Evolutionary conservation across 352 stramenopile species (phyloP).

Genomic region (Thalassiosira livingstoniorum): DNA sequence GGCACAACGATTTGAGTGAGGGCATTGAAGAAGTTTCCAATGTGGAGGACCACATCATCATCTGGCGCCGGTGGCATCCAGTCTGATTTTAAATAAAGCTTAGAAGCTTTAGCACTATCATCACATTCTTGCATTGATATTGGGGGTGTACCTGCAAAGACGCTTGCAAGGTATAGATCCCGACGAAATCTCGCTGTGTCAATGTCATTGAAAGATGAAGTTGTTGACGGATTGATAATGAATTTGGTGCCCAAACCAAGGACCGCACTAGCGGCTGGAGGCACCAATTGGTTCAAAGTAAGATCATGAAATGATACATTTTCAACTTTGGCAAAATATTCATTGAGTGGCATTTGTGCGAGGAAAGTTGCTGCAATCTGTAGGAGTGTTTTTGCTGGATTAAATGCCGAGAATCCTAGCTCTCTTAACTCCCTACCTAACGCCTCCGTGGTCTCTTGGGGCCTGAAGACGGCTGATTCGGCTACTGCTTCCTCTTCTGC

Average conservation of each 20-base stretch:
- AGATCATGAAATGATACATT: constrained; percentile 28
- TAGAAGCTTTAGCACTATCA: neutral
- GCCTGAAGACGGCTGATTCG: too few relatives aligned
- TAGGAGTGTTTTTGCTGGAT: neutral
- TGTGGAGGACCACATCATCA: neutral
- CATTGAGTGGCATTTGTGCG: neutral
- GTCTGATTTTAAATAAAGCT: constrained; percentile 17
- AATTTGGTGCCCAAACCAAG: constrained; percentile 29
- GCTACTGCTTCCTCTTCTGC: too few relatives aligned
- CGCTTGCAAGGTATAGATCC: neutral
- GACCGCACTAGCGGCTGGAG: neutral
- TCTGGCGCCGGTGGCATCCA: neutral
- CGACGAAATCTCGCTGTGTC: constrained; percentile 6
- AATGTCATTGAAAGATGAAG: neutral
- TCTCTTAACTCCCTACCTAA: too few relatives aligned
- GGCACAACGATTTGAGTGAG: neutral
- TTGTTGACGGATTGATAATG: neutral
- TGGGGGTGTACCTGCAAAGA: constrained; percentile 9
- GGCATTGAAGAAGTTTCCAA: neutral
- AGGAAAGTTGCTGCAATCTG: constrained; percentile 8
- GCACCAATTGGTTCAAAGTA: constrained; percentile 4
- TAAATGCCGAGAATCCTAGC: neutral
- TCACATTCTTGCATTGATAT: too few relatives aligned
- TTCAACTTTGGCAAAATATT: neutral
- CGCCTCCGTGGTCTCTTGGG: too few relatives aligned